Evolutionary conservation across 2,329 filamentous ascomycete genomes (phyloP), one percentile per base, ranked within the genome.

Genomic region (Penicillium sp.): DNA sequence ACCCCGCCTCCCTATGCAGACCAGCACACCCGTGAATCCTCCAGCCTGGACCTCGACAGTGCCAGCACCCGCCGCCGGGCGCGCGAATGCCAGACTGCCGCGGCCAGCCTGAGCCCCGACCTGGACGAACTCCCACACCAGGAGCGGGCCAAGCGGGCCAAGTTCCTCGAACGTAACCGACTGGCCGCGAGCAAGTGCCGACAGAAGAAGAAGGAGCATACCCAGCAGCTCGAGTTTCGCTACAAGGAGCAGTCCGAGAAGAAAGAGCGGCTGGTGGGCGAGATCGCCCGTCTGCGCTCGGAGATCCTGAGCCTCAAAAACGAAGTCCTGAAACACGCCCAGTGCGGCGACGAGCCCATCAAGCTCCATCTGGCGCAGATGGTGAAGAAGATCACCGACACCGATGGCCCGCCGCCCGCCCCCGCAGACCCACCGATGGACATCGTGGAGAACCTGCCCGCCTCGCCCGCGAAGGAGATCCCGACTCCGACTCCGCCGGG

Each of bases 131-230:
- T 53, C 11, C 50, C 52, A 1, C 47, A 45, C 13, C 51, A 62
- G n/a, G 62, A 65, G 17, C 54, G 57, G n/a, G 57, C 51, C 3
- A 74, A 74, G 48, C 70, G 72, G 7, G 69, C 72, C 37, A 71
- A 71, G 33, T 76, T 76, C 54, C 70, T 80, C 14, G 77, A 80
- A 56, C 75, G 79, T 50, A 81, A 81, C 51, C 72, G 78, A 2
- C 60, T 78, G 1, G 78, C 78, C 2, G 78, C 78, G 4, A 76
- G 75, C 57, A 81, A 80, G 50, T 81, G 78, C 58, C 73, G 78
- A n/a, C 73, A 76, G 52, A 80, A 80, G 67, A 80, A 80, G 63
- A 80, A 80, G 60, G 74, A 76, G 45, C 76, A 77, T 53, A 75
- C 73, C 23, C 66, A 72, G 39, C 56, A 67, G 25, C 69, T 80